phyloP scores from a whole-genome alignment of 306 rosid genomes.

The Ammopiptanthus mongolicus region DNA sequence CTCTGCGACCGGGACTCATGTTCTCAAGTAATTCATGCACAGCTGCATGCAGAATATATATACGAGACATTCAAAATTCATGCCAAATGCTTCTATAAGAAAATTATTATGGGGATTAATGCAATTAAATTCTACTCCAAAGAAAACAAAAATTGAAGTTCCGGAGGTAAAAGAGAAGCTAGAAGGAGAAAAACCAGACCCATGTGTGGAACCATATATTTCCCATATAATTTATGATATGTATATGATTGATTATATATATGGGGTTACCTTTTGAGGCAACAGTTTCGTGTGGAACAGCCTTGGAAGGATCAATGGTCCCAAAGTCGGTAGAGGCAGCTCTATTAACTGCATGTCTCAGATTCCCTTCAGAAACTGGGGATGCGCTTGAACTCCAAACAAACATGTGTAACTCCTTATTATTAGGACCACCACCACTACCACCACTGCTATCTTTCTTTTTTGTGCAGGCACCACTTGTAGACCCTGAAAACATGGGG shows the following conservation, averaged over 20 bases:
- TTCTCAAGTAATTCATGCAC: slow-evolving; percentile 47
- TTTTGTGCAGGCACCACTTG: slow-evolving; percentile 40
- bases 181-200: background rate
- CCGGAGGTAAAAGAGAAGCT: background rate
- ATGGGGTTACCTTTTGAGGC: slow-evolving; percentile 50
- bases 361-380: slow-evolving; percentile 76
- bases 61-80: background rate
- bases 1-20: slow-evolving; percentile 60
- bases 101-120: background rate
- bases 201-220: background rate
- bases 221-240: too few species aligned
- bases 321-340: slow-evolving; percentile 55
- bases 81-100: background rate
- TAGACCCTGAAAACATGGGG: slow-evolving; percentile 66
- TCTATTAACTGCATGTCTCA: slow-evolving; percentile 56
- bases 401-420: slow-evolving; percentile 85
- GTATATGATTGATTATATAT: too few species aligned
- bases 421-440: slow-evolving; percentile 10
- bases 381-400: slow-evolving; percentile 92
- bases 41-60: slow-evolving; percentile 22
- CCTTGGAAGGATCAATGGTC: slow-evolving; percentile 48
- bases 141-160: background rate
- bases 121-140: background rate
- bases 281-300: slow-evolving; percentile 36
- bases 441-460: slow-evolving; percentile 44